phyloP scores from a whole-genome alignment of 2,329 filamentous ascomycete species.

The Fusarium sambucinum region DNA sequence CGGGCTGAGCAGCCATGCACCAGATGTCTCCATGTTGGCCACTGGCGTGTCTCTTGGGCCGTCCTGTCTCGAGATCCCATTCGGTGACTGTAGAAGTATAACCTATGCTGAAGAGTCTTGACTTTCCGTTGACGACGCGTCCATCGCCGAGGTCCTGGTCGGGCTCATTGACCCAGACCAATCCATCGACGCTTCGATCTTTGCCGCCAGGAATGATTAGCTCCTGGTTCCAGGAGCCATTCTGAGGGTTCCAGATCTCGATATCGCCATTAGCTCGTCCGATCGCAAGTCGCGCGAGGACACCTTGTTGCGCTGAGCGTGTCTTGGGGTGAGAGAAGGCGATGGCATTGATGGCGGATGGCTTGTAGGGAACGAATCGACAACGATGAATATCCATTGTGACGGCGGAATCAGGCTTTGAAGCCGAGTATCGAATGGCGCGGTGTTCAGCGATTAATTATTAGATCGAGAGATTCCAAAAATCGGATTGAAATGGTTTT shows the following conservation, averaged over 20 bases:
- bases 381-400: slow-evolving; percentile 96
- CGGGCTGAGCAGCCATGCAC: slow-evolving; percentile 91
- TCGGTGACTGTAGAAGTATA: slow-evolving; percentile 93
- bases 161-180: slow-evolving; percentile 91
- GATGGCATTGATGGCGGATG: slow-evolving; percentile 91
- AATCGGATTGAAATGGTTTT: slow-evolving; percentile 6
- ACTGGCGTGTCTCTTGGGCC: slow-evolving; percentile 83
- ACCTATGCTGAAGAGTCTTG: slow-evolving; percentile 95
- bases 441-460: slow-evolving; percentile 4
- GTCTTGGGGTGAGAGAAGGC: slow-evolving; percentile 84
- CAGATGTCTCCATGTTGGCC: slow-evolving; percentile 97
- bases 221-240: slow-evolving; percentile 90
- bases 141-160: slow-evolving; percentile 75
- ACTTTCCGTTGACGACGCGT: slow-evolving; percentile 73
- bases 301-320: slow-evolving; percentile 61
- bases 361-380: slow-evolving; percentile 92
- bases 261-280: slow-evolving; percentile 96
- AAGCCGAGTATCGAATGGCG: slow-evolving; percentile 17
- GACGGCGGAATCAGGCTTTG: slow-evolving; percentile 15
- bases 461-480: neutral
- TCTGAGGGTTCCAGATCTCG: slow-evolving; percentile 94
- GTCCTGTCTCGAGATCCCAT: slow-evolving; percentile 88
- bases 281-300: slow-evolving; percentile 81
- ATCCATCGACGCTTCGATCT: slow-evolving; percentile 87
- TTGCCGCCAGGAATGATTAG: slow-evolving; percentile 84